Evolutionary conservation across 305 asterid species (phyloP).

Genomic region (Fraxinus baroniana): DNA sequence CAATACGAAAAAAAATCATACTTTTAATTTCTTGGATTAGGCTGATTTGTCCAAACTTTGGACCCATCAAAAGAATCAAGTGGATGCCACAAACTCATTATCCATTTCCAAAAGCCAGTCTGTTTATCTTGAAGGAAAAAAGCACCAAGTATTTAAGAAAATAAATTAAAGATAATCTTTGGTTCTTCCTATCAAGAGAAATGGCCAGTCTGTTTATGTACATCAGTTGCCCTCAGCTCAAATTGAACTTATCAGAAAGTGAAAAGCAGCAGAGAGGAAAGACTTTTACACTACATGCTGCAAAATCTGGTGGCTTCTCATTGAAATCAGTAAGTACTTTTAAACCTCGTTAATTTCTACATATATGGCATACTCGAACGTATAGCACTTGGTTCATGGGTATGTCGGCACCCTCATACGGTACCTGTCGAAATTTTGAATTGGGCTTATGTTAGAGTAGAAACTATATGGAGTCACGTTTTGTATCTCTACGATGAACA

Average conservation of each 20-base stretch:
- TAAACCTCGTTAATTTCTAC: conserved; percentile 5
- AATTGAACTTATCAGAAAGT: conserved; percentile 10
- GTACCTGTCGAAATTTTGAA: background rate
- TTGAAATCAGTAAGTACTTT: conserved; percentile 40
- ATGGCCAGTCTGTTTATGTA: background rate
- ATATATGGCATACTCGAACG: background rate
- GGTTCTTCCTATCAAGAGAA: background rate
- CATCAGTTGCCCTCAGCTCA: conserved; percentile 17
- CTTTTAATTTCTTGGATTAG: background rate
- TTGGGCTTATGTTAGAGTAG: too few species aligned
- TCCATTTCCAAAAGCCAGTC: conserved; percentile 35
- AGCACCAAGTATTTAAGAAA: background rate
- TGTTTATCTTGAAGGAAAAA: background rate
- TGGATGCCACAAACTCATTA: conserved; percentile 42
- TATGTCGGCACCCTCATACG: background rate
- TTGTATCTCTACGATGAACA: background rate
- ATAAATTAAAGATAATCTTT: conserved; percentile 29
- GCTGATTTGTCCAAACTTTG: background rate
- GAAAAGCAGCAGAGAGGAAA: conserved; percentile 27
- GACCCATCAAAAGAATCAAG: conserved; percentile 7
- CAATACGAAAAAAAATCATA: too few species aligned
- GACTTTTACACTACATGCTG: conserved; percentile 34
- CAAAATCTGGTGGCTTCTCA: conserved; percentile 66
- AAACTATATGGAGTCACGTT: background rate
- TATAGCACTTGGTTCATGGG: background rate